Evolutionary conservation across 805 yeast genomes (phyloP), one percentile per base, ranked within the genome.

Genomic region (Scheffersomyces lignosus): DNA sequence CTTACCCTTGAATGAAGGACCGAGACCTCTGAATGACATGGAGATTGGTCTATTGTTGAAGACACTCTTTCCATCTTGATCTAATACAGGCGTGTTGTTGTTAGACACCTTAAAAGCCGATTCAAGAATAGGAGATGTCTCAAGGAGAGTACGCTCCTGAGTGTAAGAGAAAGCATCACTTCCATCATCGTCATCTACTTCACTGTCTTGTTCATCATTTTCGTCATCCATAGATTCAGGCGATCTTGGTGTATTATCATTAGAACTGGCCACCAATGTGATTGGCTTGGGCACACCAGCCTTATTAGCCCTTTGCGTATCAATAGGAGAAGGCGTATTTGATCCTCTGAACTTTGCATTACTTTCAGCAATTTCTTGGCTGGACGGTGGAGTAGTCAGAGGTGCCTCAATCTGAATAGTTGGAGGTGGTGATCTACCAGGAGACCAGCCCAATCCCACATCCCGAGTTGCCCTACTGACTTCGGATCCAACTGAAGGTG

Each of bases 11-110:
- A 80, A 74, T 2, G 77, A 64, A 1, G 87, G 83, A 36, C 64
- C 71, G 37, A 82, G 55, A 0, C 89, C 89, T 43, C 73, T 73
- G 58, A 80, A 80, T 2, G 87, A 80, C 72, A 72, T 64, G 5
- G 73, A 71, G 8, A 71, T 59, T 15, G 78, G 75, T 24, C 74
- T 46, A 23, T 51, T 56, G 20, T 43, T 47, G 28, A 36, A 40
- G n/a, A 30, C 26, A 16, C 27, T 29, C 13, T 25, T 38, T 2
- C 51, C 54, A 18, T 32, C 25, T 15, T 32, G 30, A 18, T 32
- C 26, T 10, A 32, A 13, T 3, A 28, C 4, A 8, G 40, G 40
- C 5, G 36, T 28, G 9, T 17, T 18, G 27, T 20, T 30, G 8
- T 12, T 26, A 7, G 15, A 24, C 3, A 32, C 32, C 15, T 30